Base-by-base conservation (phyloP, 2,329 filamentous ascomycete genomes). In the Karstenula rhodostoma region DNA sequence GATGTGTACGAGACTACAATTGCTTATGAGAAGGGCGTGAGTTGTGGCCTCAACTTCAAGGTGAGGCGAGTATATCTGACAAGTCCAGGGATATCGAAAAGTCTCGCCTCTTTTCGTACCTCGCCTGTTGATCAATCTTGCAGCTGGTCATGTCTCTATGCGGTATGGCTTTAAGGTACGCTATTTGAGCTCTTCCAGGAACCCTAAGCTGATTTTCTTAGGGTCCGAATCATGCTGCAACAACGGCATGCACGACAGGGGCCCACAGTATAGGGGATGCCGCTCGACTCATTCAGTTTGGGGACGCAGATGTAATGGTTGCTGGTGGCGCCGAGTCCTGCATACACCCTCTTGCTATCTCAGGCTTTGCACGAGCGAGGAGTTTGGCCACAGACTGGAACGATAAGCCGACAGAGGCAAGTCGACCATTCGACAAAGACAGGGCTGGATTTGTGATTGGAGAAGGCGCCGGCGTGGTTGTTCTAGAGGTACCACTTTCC, bases 271-370 rank as follows among this genome's bases (percentile, higher is more conserved):
- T 99, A 52, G 95, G 94, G 19, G 95, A 99, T 76, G 95, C 95
- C 6, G 89, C 91, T n/a, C 88, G 94, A 19, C 92, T 97, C 75
- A 94, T 99, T 63, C 87, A 90, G n/a, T 89, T 89, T 72, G 94
- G 93, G 7, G 94, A 98, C 75, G 94, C 94, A 48, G 86, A 97
- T 76, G 90, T 98, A 57, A 98, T 99, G 93, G 81, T 99, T 9
- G 93, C 95, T n/a, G 95, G 95, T 44, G 94, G 94, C 29, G 88
- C 94, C 9, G 95, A 99, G 78, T 93, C 94, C 0, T 99, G 95
- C 76, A 94, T 99, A 58, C 94, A 99, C 74, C 95, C 95, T 10
- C 84, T 99, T 46, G 92, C 94, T 1, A 90, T 98, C 67, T 92
- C 94, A 7, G 95, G 94, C 7, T 99, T 99, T 73, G 90, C 93